Base-by-base conservation (phyloP, 176 grass and related monocot genomes). In the Otatea glauca region DNA sequence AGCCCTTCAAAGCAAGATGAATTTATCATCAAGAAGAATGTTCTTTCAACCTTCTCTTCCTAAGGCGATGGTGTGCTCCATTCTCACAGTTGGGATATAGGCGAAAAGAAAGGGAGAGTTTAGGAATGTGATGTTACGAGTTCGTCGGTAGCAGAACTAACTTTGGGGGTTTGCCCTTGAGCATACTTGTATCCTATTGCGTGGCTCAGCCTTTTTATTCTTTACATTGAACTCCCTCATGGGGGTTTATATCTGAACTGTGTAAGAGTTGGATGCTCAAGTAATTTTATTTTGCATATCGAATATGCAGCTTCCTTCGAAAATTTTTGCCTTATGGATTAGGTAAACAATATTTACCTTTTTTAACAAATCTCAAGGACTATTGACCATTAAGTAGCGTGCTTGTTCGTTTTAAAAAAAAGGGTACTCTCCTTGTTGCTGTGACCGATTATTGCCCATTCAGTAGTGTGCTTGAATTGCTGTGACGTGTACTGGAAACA, bases 1-100 rank as follows among this genome's bases (percentile, higher is more conserved):
- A 94, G 83, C 32, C 54, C 92, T 14, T 59, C 85, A 4, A 97
- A 97, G 88, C 92, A 92, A 5, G 89, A 97, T 20, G 89, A 97
- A 64, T 97, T 97, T 68, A 82, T 85, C 83, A 89, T 97, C 83
- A 97, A 97, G 91, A 97, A 94, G 89, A 97, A 97, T 49, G 85
- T 97, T 49, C 89, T 97, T 58, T 92, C 85, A 58, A 81, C 85
- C 65, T 97, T 94, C 53, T 82, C 88, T 77, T 92, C 89, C 37
- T 97, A 90, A 94, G 43, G 7, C 21, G n/a, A 53, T 42, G 21
- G 7, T 43, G 34, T 12, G 6, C 43, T 77, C 41, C 53, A 61
- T 70, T 63, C 7, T 75, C 64, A 43, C 14, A 20, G 38, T 82
- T 27, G 39, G 0, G 38, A 68, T 76, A 87, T 59, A 82, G 62